Evolutionary conservation across 805 yeast species (phyloP), one percentile per base, ranked within the genome.

Genomic region (Myxozyma melibiosi): DNA sequence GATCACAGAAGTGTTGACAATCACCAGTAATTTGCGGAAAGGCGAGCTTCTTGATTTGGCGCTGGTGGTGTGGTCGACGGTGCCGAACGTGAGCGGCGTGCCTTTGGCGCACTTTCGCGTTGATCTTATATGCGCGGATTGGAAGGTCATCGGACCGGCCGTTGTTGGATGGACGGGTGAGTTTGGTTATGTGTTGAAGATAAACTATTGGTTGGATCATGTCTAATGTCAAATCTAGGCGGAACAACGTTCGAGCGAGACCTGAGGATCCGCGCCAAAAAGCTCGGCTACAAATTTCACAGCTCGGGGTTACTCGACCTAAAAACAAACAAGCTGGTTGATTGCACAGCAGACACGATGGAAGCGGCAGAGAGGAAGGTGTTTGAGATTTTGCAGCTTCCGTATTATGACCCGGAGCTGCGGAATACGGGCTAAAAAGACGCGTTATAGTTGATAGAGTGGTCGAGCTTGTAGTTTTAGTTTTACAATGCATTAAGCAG

Each of bases 101-200:
- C 16, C 16, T 9, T 9, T 53, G 25, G 22, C 27, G 9, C 59
- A 62, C 20, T 39, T 48, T 27, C 46, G 66, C n/a, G 65, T 62
- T 18, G 66, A 62, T 33, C 46, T 62, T 8, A 62, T 62, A 27
- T 41, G 58, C 28, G 60, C 51, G 5, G 60, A 64, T 25, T 64
- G 66, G 55, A 35, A 33, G 9, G 39, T 51, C 24, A 37, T 55
- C 31, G 66, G 66, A 13, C 22, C 61, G 7, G 65, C 66, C 3
- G 44, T 62, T 2, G 58, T 62, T 24, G 66, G 66, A 25, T 62
- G 66, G 66, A 62, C 66, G n/a, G 66, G 65, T 51, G 40, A 9
- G 59, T n/a, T n/a, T n/a, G n/a, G n/a, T n/a, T n/a, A n/a, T n/a
- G n/a, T n/a, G n/a, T 25, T 2, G 20, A 44, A n/a, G 16, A n/a